Conservation (phyloP, 352 stramenopile species). For the Phytophthora ohioensis region DNA sequence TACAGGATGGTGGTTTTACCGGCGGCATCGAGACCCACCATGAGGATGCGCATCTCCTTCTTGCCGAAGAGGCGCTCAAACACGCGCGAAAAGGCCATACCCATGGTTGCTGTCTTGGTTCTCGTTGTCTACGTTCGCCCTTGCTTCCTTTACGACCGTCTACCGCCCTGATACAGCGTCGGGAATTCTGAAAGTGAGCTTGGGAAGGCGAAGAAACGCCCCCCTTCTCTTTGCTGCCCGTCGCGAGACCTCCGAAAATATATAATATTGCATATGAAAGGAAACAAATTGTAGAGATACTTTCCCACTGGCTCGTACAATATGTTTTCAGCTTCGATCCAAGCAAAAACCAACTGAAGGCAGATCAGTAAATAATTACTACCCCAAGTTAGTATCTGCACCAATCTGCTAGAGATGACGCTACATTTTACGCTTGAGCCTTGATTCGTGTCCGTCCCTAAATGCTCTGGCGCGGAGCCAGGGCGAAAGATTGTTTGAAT, state of each 20-base stretch:
- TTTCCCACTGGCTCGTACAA: too few species aligned
- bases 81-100: constrained; percentile 97
- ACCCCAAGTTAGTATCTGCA: too few species aligned
- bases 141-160: constrained; percentile 37
- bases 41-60: constrained; percentile 99
- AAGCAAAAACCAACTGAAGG: too few species aligned
- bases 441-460: too few species aligned
- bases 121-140: constrained; percentile 76
- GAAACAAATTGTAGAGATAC: too few species aligned
- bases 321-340: too few species aligned
- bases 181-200: constrained; percentile 61
- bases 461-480: too few species aligned
- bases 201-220: constrained; percentile 25
- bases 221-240: constrained; percentile 40
- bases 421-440: too few species aligned
- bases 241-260: not conserved
- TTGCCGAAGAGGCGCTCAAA: constrained; percentile 99
- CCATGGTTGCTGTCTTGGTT: constrained; percentile 89
- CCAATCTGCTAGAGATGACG: too few species aligned
- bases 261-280: not conserved
- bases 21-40: constrained; percentile 99
- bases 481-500: too few species aligned
- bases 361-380: too few species aligned
- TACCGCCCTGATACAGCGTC: constrained; percentile 27
- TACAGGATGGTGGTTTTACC: constrained; percentile 99